A percentile compares a stretch with the other conserved stretches of the same genome.
These are phyloP conservation scores for Fusarium concolor DNA, from an alignment of 2,329 filamentous ascomycete species.

Conservation along the genomic window DNA sequence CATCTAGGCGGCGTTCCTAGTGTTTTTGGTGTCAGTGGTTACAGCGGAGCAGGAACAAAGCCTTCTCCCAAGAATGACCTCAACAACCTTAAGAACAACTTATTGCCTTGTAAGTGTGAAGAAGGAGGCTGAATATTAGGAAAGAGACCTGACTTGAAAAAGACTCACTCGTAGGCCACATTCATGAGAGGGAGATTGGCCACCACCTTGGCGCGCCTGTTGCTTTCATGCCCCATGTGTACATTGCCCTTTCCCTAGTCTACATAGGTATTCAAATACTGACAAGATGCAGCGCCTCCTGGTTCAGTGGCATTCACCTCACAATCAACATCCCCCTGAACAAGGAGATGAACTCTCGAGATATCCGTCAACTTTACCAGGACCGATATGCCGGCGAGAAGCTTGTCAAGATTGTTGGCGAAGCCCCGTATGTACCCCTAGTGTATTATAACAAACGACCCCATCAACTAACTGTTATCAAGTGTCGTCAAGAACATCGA, in stretches of 20 bases:
- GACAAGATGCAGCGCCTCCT: slow-evolving; percentile 67
- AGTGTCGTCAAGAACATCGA: slow-evolving; percentile 73
- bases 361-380: slow-evolving; percentile 94
- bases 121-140: not conserved
- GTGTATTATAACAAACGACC: not conserved
- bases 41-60: slow-evolving; percentile 89
- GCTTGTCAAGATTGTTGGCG: slow-evolving; percentile 91
- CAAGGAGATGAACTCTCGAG: slow-evolving; percentile 87
- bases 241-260: not conserved
- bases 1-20: slow-evolving; percentile 82
- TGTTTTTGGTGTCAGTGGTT: slow-evolving; percentile 91
- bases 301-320: slow-evolving; percentile 96
- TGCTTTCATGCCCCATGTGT: slow-evolving; percentile 90
- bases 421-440: slow-evolving; percentile 70
- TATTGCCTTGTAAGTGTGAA: slow-evolving; percentile 76
- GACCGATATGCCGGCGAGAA: slow-evolving; percentile 96
- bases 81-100: slow-evolving; percentile 82
- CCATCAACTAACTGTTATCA: not conserved
- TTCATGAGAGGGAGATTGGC: slow-evolving; percentile 93
- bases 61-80: slow-evolving; percentile 94
- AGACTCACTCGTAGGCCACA: slow-evolving; percentile 76
- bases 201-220: slow-evolving; percentile 78
- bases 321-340: slow-evolving; percentile 91
- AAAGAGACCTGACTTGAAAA: slow-evolving; percentile 36
- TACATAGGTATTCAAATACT: not conserved